phyloP scores from a whole-genome alignment of 441 rosid genomes.

The Populus hybrid region DNA sequence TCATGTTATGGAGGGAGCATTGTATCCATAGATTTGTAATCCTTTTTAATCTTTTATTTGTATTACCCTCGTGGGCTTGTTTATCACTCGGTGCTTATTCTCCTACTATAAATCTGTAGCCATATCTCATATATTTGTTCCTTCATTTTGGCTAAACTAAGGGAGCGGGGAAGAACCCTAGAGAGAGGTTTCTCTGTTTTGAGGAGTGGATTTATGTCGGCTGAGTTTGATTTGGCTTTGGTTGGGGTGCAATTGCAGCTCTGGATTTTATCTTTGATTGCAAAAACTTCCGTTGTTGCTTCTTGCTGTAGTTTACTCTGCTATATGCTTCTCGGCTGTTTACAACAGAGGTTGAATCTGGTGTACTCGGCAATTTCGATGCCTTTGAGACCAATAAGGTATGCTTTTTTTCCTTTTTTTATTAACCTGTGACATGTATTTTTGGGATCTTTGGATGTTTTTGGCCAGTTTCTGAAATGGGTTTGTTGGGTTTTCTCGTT shows the following conservation, averaged over 20 bases:
- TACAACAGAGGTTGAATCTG: slow-evolving; percentile 49
- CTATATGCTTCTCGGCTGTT: slow-evolving; percentile 59
- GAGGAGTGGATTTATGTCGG: slow-evolving; percentile 78
- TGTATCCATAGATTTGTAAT: slow-evolving; percentile 62
- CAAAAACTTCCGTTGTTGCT: slow-evolving; percentile 2
- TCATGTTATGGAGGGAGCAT: slow-evolving; percentile 25
- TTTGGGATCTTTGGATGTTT: background rate
- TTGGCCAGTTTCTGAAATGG: slow-evolving; percentile 16
- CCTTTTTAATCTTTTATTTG: slow-evolving; percentile 9
- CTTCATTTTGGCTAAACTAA: slow-evolving; percentile 14
- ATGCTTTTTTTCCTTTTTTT: background rate
- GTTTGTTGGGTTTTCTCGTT: background rate
- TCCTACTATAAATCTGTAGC: slow-evolving; percentile 17
- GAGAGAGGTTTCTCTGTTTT: slow-evolving; percentile 6
- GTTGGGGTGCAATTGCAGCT: slow-evolving; percentile 65
- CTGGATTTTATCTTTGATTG: slow-evolving; percentile 26
- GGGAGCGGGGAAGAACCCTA: slow-evolving; percentile 2
- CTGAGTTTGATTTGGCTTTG: slow-evolving; percentile 64
- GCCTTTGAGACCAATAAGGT: slow-evolving; percentile 77
- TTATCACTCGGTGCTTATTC: background rate
- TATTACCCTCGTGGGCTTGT: background rate
- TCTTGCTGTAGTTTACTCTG: background rate
- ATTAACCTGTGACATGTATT: too few relatives aligned
- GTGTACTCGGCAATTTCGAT: slow-evolving; percentile 49
- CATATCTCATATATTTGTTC: slow-evolving; percentile 17